Conservation (phyloP, 371 early-diverging fungal species). For the Rhizomucor pusillus region DNA sequence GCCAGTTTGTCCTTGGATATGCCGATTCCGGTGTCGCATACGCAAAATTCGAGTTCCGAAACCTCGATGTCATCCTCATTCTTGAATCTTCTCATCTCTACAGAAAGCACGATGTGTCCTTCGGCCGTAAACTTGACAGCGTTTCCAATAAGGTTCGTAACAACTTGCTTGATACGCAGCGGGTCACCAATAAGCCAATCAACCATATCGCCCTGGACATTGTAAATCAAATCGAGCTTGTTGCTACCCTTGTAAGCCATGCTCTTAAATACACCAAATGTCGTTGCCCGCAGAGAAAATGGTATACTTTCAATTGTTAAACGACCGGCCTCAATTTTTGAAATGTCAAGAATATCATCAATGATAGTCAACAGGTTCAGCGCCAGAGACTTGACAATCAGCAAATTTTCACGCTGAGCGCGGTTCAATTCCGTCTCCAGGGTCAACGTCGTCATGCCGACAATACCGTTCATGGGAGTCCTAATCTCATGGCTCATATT, state of each 20-base stretch:
- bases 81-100: conserved; percentile 33
- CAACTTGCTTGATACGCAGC: conserved; percentile 65
- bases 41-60: conserved; percentile 63
- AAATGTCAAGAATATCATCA: conserved; percentile 74
- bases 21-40: conserved; percentile 82
- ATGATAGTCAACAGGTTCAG: conserved; percentile 65
- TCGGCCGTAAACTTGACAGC: conserved; percentile 77
- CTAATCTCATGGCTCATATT: conserved; percentile 67
- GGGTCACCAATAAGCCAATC: conserved; percentile 69
- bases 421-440: conserved; percentile 59
- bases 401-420: conserved; percentile 67
- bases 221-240: conserved; percentile 53
- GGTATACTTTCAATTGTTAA: conserved; percentile 64
- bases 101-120: conserved; percentile 58
- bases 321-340: conserved; percentile 76
- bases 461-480: conserved; percentile 56
- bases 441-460: conserved; percentile 65
- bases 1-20: conserved; percentile 64
- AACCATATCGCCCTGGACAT: conserved; percentile 56
- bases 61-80: conserved; percentile 47
- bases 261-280: conserved; percentile 58
- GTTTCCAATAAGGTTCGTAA: conserved; percentile 75
- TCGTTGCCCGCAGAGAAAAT: conserved; percentile 55
- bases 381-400: conserved; percentile 63
- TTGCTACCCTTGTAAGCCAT: conserved; percentile 60